phyloP scores from a whole-genome alignment of 169 alveolate genomes.

The Plasmodium relictum region DNA sequence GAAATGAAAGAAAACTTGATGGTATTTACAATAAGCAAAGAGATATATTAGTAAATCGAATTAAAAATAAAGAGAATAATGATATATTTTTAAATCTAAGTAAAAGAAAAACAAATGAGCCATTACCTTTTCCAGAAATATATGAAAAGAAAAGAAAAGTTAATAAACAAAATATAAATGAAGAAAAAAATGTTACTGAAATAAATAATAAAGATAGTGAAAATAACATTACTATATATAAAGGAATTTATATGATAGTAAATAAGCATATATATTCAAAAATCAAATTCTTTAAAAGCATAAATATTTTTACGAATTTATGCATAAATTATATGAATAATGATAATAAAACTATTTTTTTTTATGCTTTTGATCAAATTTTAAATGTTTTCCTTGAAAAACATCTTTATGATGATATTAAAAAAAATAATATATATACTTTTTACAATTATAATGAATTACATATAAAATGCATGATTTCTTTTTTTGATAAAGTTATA shows the following conservation, averaged over 20 bases:
- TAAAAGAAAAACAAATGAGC: slow-evolving; percentile 67
- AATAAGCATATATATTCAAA: slow-evolving; percentile 63
- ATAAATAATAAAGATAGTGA: neutral
- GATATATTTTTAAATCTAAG: slow-evolving; percentile 46
- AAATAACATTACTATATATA: slow-evolving; percentile 38
- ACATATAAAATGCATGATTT: slow-evolving; percentile 66
- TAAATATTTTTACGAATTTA: slow-evolving; percentile 39
- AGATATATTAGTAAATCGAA: slow-evolving; percentile 28
- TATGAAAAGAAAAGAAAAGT: slow-evolving; percentile 59
- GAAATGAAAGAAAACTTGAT: slow-evolving; percentile 84
- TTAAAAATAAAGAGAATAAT: slow-evolving; percentile 15
- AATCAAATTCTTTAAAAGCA: slow-evolving; percentile 56
- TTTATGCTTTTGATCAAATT: slow-evolving; percentile 54
- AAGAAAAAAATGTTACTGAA: neutral
- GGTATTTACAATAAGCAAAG: slow-evolving; percentile 84
- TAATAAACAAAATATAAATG: neutral
- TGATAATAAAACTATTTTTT: slow-evolving; percentile 58
- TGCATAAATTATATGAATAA: slow-evolving; percentile 68
- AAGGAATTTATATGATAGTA: slow-evolving; percentile 59
- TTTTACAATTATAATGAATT: slow-evolving; percentile 49
- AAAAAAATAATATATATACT: slow-evolving; percentile 36
- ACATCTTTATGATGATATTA: slow-evolving; percentile 27
- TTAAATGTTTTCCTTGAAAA: slow-evolving; percentile 36
- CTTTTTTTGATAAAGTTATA: slow-evolving; percentile 61
- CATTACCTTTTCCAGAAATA: slow-evolving; percentile 74